phyloP scores from a whole-genome alignment of 306 rosid species.

The Geum urbanum region DNA sequence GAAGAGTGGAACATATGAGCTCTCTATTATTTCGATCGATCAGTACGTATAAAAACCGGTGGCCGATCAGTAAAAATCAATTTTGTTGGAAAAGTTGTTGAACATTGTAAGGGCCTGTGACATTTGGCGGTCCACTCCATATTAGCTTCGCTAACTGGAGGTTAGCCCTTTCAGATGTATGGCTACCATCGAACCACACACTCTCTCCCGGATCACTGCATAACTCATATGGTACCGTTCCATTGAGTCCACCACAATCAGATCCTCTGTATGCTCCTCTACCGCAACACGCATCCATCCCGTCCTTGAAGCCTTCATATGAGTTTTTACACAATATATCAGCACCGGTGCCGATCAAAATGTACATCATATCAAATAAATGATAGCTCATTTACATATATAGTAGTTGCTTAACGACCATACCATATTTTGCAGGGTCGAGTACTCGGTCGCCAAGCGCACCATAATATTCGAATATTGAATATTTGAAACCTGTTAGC shows the following conservation, averaged over 20 bases:
- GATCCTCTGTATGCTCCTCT: not conserved
- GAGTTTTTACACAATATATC: too few relatives aligned
- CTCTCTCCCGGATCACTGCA: constrained; percentile 26
- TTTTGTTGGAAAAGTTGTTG: constrained; percentile 23
- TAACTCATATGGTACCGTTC: constrained; percentile 14
- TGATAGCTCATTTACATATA: not conserved
- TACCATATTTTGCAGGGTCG: constrained; percentile 53
- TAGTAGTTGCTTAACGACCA: not conserved
- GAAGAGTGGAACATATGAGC: not conserved
- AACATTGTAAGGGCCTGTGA: constrained; percentile 26
- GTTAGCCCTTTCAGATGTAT: constrained; percentile 29
- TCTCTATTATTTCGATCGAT: too few relatives aligned
- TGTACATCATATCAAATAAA: not conserved
- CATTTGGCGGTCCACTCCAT: constrained; percentile 25
- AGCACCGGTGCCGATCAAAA: not conserved
- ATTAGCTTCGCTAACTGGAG: constrained; percentile 17
- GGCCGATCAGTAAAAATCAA: not conserved
- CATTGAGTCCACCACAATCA: constrained; percentile 31
- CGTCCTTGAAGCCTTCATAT: constrained; percentile 30
- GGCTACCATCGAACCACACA: constrained; percentile 30
- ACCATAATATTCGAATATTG: constrained; percentile 22
- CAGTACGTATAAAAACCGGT: not conserved
- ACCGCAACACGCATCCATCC: not conserved
- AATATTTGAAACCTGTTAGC: constrained; percentile 47
- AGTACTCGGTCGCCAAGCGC: constrained; percentile 1